Percentiles rank a stretch among this genome's conserved stretches.
These are phyloP conservation scores for Zygosaccharomyces pseudobailii DNA, from an alignment of 1,139 yeast genomes.

Conservation along the genomic window DNA sequence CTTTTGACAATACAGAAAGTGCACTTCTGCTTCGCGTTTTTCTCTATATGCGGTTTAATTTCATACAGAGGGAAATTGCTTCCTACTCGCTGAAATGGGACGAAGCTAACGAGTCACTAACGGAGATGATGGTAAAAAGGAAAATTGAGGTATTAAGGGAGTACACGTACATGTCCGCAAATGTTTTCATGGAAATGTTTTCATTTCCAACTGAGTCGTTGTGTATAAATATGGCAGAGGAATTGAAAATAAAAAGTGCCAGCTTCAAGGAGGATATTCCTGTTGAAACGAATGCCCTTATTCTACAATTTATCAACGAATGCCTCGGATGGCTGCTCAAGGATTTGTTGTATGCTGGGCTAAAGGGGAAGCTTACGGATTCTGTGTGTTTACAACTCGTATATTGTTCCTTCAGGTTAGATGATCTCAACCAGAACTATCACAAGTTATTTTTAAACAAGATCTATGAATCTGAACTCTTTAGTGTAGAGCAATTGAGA, in stretches of 20 bases:
- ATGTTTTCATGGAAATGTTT: constrained; percentile 23
- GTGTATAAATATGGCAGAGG: constrained; percentile 15
- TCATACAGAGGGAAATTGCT: constrained; percentile 54
- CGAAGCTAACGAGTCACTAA: constrained; percentile 36
- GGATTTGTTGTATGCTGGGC: constrained; percentile 15
- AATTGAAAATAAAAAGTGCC: neutral
- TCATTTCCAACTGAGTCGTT: constrained; percentile 12
- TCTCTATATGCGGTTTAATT: constrained; percentile 54
- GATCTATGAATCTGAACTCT: constrained; percentile 21
- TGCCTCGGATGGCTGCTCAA: constrained; percentile 20
- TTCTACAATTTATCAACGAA: constrained; percentile 27
- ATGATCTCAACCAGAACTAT: constrained; percentile 29
- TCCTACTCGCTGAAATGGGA: constrained; percentile 42
- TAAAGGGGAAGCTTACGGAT: constrained; percentile 19
- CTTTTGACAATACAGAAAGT: constrained; percentile 36
- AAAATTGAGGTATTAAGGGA: constrained; percentile 82
- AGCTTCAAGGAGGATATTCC: neutral
- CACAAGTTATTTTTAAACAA: constrained; percentile 30
- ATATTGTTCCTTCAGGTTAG: constrained; percentile 34
- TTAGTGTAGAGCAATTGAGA: constrained; percentile 20
- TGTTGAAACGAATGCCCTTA: constrained; percentile 23
- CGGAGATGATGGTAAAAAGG: constrained; percentile 69
- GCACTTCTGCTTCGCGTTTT: constrained; percentile 39
- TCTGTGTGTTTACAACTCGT: constrained; percentile 34
- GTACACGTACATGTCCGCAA: constrained; percentile 32